phyloP scores from a whole-genome alignment of 1,284 basidiomycete species.

The Ustilago bromivora region DNA sequence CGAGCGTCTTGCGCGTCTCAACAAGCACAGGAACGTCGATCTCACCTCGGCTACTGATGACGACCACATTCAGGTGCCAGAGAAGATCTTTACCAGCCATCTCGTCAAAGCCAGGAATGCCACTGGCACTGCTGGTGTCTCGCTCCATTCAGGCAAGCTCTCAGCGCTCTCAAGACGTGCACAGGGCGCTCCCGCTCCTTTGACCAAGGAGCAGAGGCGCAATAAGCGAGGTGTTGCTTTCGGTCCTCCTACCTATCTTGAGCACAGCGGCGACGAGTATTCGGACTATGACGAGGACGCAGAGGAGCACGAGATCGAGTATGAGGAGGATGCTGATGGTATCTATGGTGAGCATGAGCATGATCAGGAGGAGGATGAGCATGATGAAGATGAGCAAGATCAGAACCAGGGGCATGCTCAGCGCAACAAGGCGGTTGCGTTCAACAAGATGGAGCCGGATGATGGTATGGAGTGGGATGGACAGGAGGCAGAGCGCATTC shows the following conservation, averaged over 20 bases:
- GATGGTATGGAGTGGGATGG: slow-evolving; percentile 73
- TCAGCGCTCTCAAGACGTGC: slow-evolving; percentile 66
- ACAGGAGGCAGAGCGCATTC: slow-evolving; percentile 69
- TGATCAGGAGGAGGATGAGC: slow-evolving; percentile 16
- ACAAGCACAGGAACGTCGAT: slow-evolving; percentile 97
- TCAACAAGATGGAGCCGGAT: slow-evolving; percentile 72
- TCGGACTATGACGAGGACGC: slow-evolving; percentile 61
- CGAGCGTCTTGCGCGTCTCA: slow-evolving; percentile 91
- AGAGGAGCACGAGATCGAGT: slow-evolving; percentile 58
- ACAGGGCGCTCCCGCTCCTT: slow-evolving; percentile 47
- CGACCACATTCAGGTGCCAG: slow-evolving; percentile 65
- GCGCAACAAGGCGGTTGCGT: slow-evolving; percentile 16
- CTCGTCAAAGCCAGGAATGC: slow-evolving; percentile 64
- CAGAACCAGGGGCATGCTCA: slow-evolving; percentile 12
- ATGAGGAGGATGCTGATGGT: slow-evolving; percentile 51
- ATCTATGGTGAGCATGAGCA: slow-evolving; percentile 50
- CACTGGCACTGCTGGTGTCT: slow-evolving; percentile 46
- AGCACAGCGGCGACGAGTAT: slow-evolving; percentile 67
- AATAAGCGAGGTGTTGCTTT: slow-evolving; percentile 65
- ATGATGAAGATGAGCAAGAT: slow-evolving; percentile 11
- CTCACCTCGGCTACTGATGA: slow-evolving; percentile 68
- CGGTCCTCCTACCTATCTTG: slow-evolving; percentile 64
- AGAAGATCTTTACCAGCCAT: slow-evolving; percentile 55
- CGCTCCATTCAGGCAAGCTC: slow-evolving; percentile 66
- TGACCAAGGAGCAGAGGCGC: slow-evolving; percentile 46